A percentile compares a stretch with the other conserved stretches of the same genome.
phyloP scores from a whole-genome alignment of 202 grass and related monocot genomes.

The Digitaria exilis region DNA sequence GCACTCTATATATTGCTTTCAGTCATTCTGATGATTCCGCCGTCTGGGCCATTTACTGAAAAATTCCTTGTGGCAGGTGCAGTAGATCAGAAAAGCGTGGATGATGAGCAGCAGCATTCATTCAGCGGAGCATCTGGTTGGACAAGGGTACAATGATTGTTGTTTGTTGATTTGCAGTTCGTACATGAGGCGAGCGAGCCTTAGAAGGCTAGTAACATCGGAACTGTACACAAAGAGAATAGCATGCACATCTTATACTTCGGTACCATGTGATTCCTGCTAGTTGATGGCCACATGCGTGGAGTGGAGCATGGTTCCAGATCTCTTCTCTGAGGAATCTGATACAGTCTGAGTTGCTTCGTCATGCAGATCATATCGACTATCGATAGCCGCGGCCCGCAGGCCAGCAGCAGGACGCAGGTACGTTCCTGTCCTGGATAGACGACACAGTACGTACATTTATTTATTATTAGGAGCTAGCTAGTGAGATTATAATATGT shows the following conservation, averaged over 20 bases:
- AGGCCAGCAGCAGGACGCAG: too few species aligned
- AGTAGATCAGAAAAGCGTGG: not conserved
- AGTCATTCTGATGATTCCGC: too few species aligned
- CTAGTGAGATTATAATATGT: not conserved
- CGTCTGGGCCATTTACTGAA: not conserved
- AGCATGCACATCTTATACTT: not conserved
- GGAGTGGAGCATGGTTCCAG: not conserved
- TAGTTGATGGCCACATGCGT: not conserved
- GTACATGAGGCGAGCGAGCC: not conserved
- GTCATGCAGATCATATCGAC: too few species aligned
- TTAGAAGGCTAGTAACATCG: constrained; percentile 35
- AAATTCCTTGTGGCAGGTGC: not conserved
- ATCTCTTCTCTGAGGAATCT: not conserved
- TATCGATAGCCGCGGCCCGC: too few species aligned
- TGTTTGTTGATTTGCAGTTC: not conserved
- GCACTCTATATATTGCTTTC: too few species aligned
- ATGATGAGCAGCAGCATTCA: constrained; percentile 19
- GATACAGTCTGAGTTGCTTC: constrained; percentile 21
- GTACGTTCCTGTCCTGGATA: not conserved
- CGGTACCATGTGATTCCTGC: not conserved
- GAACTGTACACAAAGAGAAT: not conserved
- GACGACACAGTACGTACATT: too few species aligned
- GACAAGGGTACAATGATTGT: constrained; percentile 38
- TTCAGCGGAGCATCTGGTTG: not conserved
- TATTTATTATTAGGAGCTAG: too few species aligned